A percentile compares a stretch with the other conserved stretches of the same genome.
Evolutionary conservation across 2,329 filamentous ascomycete species (phyloP).

Genomic region (Fusarium clavum): DNA sequence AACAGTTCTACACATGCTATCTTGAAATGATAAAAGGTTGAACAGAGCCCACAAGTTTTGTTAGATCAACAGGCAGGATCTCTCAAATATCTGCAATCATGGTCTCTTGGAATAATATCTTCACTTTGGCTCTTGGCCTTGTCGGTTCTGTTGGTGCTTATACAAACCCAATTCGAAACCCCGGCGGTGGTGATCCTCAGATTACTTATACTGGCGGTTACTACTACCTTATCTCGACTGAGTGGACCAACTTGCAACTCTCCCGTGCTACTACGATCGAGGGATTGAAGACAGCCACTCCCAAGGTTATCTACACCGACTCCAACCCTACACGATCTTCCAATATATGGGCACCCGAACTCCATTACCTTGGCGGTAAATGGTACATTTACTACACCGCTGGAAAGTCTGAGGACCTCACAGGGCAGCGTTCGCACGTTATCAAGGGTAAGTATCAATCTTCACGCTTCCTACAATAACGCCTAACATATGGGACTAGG

Average conservation of each 20-base stretch:
- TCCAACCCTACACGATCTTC: slow-evolving; percentile 60
- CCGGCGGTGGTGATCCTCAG: slow-evolving; percentile 64
- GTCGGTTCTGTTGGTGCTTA: slow-evolving; percentile 49
- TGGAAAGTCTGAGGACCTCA: slow-evolving; percentile 57
- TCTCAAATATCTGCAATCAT: neutral
- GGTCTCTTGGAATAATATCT: slow-evolving; percentile 32
- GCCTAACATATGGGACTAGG: slow-evolving; percentile 48
- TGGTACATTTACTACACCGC: slow-evolving; percentile 71
- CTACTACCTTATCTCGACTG: slow-evolving; percentile 68
- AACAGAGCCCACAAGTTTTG: neutral
- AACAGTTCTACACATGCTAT: neutral
- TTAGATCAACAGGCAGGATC: neutral
- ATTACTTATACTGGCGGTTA: slow-evolving; percentile 64
- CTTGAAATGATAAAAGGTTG: neutral
- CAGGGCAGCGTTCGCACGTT: slow-evolving; percentile 63
- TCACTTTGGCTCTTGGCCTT: slow-evolving; percentile 25
- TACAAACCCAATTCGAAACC: slow-evolving; percentile 64
- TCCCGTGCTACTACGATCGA: slow-evolving; percentile 64
- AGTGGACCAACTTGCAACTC: slow-evolving; percentile 67
- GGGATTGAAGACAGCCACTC: slow-evolving; percentile 65
- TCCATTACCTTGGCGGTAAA: slow-evolving; percentile 60
- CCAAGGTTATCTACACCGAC: slow-evolving; percentile 63
- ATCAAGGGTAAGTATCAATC: slow-evolving; percentile 56
- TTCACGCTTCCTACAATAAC: fast-evolving
- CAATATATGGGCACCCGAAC: slow-evolving; percentile 69